phyloP scores from a whole-genome alignment of 257 asterid genomes.

The Catharanthus roseus region DNA sequence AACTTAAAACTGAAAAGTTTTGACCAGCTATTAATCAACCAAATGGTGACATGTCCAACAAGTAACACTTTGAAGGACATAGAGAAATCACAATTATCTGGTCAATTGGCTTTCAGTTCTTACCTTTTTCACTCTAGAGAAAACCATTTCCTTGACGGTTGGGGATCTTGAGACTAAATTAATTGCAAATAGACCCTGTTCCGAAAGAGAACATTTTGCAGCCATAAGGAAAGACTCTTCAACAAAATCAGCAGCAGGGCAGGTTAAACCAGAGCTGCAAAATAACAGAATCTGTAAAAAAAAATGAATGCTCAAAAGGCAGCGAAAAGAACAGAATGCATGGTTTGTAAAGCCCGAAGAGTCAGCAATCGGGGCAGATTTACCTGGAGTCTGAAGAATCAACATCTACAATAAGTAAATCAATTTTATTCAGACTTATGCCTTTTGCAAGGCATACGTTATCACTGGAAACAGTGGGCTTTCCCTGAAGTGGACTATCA shows the following conservation, averaged over 20 bases:
- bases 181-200: conserved; percentile 66
- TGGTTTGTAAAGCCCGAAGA: background rate
- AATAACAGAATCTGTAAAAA: conserved; percentile 6
- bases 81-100: background rate
- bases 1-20: background rate
- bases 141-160: conserved; percentile 48
- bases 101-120: conserved; percentile 18
- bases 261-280: conserved; percentile 81
- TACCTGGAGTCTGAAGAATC: conserved; percentile 90
- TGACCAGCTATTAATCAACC: background rate
- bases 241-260: conserved; percentile 75
- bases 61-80: background rate
- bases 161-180: conserved; percentile 89
- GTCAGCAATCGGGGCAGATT: background rate
- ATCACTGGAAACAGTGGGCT: conserved; percentile 20
- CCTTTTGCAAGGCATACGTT: conserved; percentile 26
- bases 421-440: conserved; percentile 31
- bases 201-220: conserved; percentile 62
- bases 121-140: conserved; percentile 63
- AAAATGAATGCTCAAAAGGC: background rate
- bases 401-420: conserved; percentile 79
- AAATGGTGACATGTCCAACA: background rate
- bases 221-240: conserved; percentile 68
- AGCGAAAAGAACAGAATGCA: background rate
- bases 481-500: conserved; percentile 10